Evolutionary conservation across 192 early-diverging fungal genomes (phyloP), one percentile per base, ranked within the genome.

Genomic region (Coemansia sp.): DNA sequence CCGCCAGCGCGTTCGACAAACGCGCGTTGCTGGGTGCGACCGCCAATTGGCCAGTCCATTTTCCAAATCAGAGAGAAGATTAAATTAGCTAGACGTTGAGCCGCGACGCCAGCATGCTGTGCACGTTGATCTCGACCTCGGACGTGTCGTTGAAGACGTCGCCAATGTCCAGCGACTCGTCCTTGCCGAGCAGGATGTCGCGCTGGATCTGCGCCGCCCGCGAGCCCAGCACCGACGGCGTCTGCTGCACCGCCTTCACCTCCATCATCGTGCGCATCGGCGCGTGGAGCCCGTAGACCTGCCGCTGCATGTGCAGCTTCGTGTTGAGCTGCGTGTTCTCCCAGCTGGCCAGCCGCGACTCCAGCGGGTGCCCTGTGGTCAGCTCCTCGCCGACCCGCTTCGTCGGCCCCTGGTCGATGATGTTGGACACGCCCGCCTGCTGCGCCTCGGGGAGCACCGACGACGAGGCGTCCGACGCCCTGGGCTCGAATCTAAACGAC

Each of bases 261-360:
- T 97, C 94, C 94, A 97, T 97, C 58, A 91, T 87, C 66, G 92
- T 76, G 58, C 89, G 85, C 62, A 98, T 78, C 26, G 94, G 96
- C n/a, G 88, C 88, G 62, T 95, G 91, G 47, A 93, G 73, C 20
- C 94, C 96, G 64, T 91, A 90, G 15, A 85, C 53, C 56, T 83
- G 80, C 39, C 90, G 85, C 42, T 87, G 84, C 84, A 95, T 80
- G 45, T 83, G 81, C 54, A 91, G 70, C 67, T 91, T 90, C 23
- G 90, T 78, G 56, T 88, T 81, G 40, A 82, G 70, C 71, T 93
- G 92, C 43, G 92, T 90, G 66, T 79, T 81, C 34, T 89, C 80
- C 93, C 93, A 95, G 66, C 87, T 70, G 26, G 70, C 60, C 8
- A 93, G 73, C 27, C 87, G 80, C 34, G 81, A 70, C 65, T 95